phyloP scores from a whole-genome alignment of 2,329 filamentous ascomycete species.

The Colletotrichum zoysiae region DNA sequence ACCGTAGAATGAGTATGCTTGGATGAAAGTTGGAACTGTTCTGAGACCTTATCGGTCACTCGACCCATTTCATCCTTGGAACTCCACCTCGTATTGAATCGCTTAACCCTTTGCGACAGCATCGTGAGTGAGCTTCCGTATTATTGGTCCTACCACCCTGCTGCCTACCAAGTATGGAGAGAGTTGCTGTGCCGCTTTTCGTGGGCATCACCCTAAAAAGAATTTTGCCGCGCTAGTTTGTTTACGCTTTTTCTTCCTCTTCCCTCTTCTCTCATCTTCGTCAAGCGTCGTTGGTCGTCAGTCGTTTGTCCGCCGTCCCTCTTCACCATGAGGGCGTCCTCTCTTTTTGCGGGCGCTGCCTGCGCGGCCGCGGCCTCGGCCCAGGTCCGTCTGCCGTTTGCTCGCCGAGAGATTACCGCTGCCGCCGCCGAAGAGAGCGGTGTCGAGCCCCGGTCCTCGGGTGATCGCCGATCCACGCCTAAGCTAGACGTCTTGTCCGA shows the following conservation, averaged over 20 bases:
- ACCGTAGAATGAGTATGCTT: conserved; percentile 3
- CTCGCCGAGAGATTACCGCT: background rate
- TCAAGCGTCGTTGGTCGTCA: background rate
- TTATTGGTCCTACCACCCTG: background rate
- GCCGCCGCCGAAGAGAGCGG: background rate
- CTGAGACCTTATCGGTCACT: background rate
- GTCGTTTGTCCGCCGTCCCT: background rate
- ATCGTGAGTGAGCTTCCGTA: conserved; percentile 11
- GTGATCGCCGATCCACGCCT: background rate
- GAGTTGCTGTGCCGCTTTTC: conserved; percentile 24
- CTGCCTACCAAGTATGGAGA: conserved; percentile 14
- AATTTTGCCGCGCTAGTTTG: background rate
- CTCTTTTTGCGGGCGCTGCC: conserved; percentile 4
- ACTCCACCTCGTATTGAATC: conserved; percentile 24
- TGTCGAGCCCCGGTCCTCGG: background rate
- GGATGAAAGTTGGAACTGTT: background rate
- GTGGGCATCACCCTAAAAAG: background rate
- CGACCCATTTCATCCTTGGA: background rate
- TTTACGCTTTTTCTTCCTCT: background rate
- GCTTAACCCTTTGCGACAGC: conserved; percentile 22
- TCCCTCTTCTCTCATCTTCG: background rate
- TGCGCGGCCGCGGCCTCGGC: conserved; percentile 13
- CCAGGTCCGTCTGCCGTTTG: conserved; percentile 27
- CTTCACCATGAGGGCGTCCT: conserved; percentile 20
- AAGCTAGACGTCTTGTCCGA: background rate